Percentiles rank a stretch among this genome's conserved stretches.
These are phyloP conservation scores for Ulota crispa DNA, from an alignment of 225 moss, liverwort and hornwort genomes.

Conservation along the genomic window DNA sequence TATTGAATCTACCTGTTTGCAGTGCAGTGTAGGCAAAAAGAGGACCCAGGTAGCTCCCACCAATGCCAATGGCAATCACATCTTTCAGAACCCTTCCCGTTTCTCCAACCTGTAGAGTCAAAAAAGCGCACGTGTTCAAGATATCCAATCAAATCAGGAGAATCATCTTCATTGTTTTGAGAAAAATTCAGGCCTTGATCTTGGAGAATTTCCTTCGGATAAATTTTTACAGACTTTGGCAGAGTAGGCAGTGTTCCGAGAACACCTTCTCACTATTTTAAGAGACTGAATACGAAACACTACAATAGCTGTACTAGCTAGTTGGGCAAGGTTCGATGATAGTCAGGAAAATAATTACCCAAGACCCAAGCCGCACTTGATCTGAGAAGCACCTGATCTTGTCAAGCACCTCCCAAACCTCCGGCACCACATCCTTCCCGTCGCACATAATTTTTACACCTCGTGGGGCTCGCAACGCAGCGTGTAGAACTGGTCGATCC, in stretches of 20 bases:
- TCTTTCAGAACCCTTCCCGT: slow-evolving; percentile 82
- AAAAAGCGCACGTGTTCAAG: neutral
- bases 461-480: slow-evolving; percentile 86
- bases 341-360: slow-evolving; percentile 58
- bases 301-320: neutral
- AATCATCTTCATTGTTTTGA: neutral
- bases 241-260: neutral
- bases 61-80: slow-evolving; percentile 94
- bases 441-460: slow-evolving; percentile 65
- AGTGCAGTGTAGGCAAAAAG: slow-evolving; percentile 87
- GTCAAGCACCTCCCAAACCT: slow-evolving; percentile 95
- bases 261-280: neutral
- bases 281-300: neutral
- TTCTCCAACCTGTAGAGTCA: slow-evolving; percentile 59
- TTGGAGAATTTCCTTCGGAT: neutral
- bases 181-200: neutral
- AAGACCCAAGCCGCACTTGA: slow-evolving; percentile 74
- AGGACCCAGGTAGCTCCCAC: slow-evolving; percentile 93
- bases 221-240: neutral
- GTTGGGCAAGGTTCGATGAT: neutral
- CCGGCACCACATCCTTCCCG: slow-evolving; percentile 83
- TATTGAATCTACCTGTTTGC: slow-evolving; percentile 60
- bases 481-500: slow-evolving; percentile 81
- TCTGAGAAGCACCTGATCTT: slow-evolving; percentile 81
- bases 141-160: neutral